These are phyloP conservation scores for Ascochyta koolunga DNA, from an alignment of 2,329 filamentous ascomycete species.

Conservation along the genomic window DNA sequence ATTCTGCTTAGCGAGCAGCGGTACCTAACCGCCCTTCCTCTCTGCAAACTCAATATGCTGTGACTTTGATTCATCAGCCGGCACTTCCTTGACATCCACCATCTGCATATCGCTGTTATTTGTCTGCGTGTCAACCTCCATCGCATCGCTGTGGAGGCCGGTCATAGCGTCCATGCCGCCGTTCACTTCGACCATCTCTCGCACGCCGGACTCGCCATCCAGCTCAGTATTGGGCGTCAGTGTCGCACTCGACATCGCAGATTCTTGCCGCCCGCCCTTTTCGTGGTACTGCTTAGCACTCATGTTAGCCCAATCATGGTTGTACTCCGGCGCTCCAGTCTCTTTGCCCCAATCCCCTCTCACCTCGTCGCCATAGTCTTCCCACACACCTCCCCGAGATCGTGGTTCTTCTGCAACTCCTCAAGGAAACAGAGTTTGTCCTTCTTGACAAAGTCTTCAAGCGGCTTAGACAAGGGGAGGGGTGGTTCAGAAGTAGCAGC, in stretches of 20 bases:
- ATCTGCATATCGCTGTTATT: slow-evolving; percentile 27
- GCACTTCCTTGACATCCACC: slow-evolving; percentile 32
- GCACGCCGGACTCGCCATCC: slow-evolving; percentile 22
- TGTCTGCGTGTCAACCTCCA: slow-evolving; percentile 11
- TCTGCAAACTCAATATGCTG: slow-evolving; percentile 35
- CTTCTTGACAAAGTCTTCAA: slow-evolving; percentile 54
- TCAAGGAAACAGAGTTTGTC: slow-evolving; percentile 53
- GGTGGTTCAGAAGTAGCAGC: slow-evolving; percentile 30
- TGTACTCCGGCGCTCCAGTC: slow-evolving; percentile 14
- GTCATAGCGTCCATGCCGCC: slow-evolving; percentile 28
- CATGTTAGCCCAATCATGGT: slow-evolving; percentile 29
- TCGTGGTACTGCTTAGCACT: slow-evolving; percentile 28
- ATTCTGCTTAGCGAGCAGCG: neutral
- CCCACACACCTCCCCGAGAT: slow-evolving; percentile 19
- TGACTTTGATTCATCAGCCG: slow-evolving; percentile 13
- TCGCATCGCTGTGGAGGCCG: slow-evolving; percentile 25
- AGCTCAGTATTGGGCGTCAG: slow-evolving; percentile 45
- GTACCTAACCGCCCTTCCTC: slow-evolving; percentile 31
- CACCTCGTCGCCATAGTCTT: slow-evolving; percentile 15
- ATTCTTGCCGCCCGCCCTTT: slow-evolving; percentile 18
- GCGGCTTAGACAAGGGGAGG: slow-evolving; percentile 30
- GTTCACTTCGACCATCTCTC: slow-evolving; percentile 38
- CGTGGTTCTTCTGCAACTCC: slow-evolving; percentile 31
- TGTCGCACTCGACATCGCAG: slow-evolving; percentile 34
- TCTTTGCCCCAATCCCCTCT: slow-evolving; percentile 28